These are phyloP conservation scores for Fusarium lyarnte DNA, from an alignment of 2,329 filamentous ascomycete species.

Conservation along the genomic window DNA sequence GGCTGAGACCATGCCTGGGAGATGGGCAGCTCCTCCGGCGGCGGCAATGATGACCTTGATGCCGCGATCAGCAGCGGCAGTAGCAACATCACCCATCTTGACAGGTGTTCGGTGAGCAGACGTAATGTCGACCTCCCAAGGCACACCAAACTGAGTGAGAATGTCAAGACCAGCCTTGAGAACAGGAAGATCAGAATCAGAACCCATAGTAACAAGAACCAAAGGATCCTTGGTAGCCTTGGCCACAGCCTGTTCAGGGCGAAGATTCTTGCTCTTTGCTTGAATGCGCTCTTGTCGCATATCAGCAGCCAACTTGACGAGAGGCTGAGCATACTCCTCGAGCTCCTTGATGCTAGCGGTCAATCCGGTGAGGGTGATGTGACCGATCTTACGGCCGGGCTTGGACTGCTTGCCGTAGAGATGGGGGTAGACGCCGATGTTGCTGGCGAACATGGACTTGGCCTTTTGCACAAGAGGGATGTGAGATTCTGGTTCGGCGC, in stretches of 20 bases:
- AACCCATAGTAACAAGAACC: slow-evolving; percentile 85
- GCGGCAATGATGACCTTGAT: slow-evolving; percentile 80
- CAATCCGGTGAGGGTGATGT: slow-evolving; percentile 84
- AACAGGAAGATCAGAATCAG: slow-evolving; percentile 78
- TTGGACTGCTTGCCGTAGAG: slow-evolving; percentile 92
- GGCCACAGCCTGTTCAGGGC: slow-evolving; percentile 42
- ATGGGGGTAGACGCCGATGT: slow-evolving; percentile 72
- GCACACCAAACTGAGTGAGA: slow-evolving; percentile 75
- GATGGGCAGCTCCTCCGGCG: slow-evolving; percentile 76
- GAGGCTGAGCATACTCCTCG: slow-evolving; percentile 67
- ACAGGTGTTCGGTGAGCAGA: slow-evolving; percentile 81
- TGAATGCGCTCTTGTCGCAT: slow-evolving; percentile 66
- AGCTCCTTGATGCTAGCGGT: slow-evolving; percentile 67
- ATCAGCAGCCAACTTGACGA: slow-evolving; percentile 71
- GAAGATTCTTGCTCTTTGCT: slow-evolving; percentile 51
- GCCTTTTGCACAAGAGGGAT: slow-evolving; percentile 58
- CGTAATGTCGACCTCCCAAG: slow-evolving; percentile 78
- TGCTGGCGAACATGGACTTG: slow-evolving; percentile 53
- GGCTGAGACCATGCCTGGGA: slow-evolving; percentile 79
- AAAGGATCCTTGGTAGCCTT: slow-evolving; percentile 54
- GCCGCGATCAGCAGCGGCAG: slow-evolving; percentile 69
- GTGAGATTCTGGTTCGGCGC: slow-evolving; percentile 72
- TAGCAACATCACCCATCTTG: slow-evolving; percentile 74
- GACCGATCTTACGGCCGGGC: slow-evolving; percentile 92
- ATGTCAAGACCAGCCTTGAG: slow-evolving; percentile 73